These are phyloP conservation scores for Crepidotus variabilis DNA, from an alignment of 768 basidiomycete species.

Conservation along the genomic window DNA sequence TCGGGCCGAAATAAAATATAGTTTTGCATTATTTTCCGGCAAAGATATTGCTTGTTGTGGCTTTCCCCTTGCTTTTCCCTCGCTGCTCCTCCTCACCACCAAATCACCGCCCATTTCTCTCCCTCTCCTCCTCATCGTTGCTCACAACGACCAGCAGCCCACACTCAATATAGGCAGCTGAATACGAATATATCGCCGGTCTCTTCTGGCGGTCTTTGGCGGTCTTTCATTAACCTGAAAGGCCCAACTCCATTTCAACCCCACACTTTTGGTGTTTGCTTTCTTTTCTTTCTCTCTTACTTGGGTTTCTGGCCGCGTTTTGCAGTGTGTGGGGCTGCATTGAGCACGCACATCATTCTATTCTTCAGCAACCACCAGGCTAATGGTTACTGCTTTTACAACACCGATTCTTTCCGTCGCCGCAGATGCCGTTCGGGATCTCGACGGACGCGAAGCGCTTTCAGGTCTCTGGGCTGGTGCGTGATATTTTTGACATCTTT, in stretches of 20 bases:
- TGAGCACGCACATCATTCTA: background rate
- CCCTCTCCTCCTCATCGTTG: background rate
- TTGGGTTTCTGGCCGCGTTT: background rate
- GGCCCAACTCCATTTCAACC: background rate
- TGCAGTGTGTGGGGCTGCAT: background rate
- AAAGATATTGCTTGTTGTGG: background rate
- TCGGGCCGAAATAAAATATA: conserved; percentile 5
- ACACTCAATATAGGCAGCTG: background rate
- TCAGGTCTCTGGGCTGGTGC: conserved; percentile 66
- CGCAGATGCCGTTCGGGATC: conserved; percentile 60
- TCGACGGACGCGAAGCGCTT: conserved; percentile 67
- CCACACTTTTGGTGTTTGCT: background rate
- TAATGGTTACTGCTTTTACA: conserved; percentile 52
- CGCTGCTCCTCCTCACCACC: conserved; percentile 4
- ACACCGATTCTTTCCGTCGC: conserved; percentile 64
- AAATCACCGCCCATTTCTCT: conserved; percentile 2
- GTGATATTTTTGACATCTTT: conserved; percentile 18
- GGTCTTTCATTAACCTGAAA: background rate
- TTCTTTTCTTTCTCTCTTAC: conserved; percentile 5
- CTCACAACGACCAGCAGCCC: background rate
- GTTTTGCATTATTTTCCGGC: background rate
- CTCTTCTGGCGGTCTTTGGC: too few species aligned
- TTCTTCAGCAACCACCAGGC: background rate
- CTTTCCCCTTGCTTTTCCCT: conserved; percentile 8
- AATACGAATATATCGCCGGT: background rate